Evolutionary conservation across 1,284 basidiomycete species (phyloP).

Genomic region (Ustilago xerochloae): DNA sequence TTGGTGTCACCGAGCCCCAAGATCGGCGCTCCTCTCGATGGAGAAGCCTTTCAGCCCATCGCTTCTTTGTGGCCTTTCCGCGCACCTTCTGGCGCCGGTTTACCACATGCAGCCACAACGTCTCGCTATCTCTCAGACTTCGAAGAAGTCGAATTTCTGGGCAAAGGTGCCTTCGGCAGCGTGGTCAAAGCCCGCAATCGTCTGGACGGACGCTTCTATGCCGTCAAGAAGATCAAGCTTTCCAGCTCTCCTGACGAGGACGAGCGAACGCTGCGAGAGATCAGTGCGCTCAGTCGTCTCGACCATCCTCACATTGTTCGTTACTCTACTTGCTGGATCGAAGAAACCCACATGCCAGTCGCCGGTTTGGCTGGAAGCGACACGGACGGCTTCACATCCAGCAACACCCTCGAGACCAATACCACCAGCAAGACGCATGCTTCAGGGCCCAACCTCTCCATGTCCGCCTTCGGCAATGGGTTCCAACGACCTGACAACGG

Average conservation of each 20-base stretch:
- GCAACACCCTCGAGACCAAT: constrained; percentile 41
- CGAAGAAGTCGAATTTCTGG: constrained; percentile 70
- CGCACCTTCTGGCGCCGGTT: constrained; percentile 20
- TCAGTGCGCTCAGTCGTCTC: constrained; percentile 85
- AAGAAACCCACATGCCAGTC: constrained; percentile 55
- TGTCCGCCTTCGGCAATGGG: constrained; percentile 41
- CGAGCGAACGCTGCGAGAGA: constrained; percentile 88
- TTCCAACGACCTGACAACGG: constrained; percentile 20
- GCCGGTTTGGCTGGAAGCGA: constrained; percentile 34
- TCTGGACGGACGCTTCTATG: constrained; percentile 71
- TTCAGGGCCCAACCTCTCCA: constrained; percentile 38
- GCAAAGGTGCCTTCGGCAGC: constrained; percentile 90
- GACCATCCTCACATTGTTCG: constrained; percentile 91
- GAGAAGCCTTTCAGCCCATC: constrained; percentile 14
- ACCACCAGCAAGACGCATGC: constrained; percentile 50
- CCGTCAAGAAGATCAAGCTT: constrained; percentile 89
- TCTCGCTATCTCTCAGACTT: constrained; percentile 67
- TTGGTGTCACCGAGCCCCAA: constrained; percentile 17
- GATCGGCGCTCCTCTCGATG: constrained; percentile 7
- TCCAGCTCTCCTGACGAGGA: constrained; percentile 80
- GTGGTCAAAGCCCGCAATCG: constrained; percentile 93
- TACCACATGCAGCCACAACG: constrained; percentile 21
- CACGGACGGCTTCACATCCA: constrained; percentile 38
- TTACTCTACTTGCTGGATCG: constrained; percentile 72
- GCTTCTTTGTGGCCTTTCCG: constrained; percentile 64